phyloP scores from a whole-genome alignment of 495 filamentous ascomycete species.

The Trypethelium eluteriae region DNA sequence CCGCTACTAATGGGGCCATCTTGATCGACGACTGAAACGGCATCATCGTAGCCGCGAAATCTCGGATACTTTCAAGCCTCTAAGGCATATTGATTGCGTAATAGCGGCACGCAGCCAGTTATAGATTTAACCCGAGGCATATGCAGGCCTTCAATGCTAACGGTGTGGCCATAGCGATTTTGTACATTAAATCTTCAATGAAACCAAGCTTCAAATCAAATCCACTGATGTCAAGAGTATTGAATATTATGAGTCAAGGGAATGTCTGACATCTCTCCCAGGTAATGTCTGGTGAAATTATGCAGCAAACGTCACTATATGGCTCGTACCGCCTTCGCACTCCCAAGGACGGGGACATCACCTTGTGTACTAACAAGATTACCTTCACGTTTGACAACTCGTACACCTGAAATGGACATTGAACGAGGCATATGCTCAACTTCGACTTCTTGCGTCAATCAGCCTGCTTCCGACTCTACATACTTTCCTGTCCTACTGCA shows the following conservation, averaged over 20 bases:
- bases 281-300: no score
- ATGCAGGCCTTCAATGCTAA: neutral
- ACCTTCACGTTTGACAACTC: neutral
- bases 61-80: neutral
- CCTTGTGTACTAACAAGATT: no score
- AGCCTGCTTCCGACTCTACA: neutral
- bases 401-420: no score
- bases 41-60: neutral
- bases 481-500: neutral
- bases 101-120: neutral
- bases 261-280: no score
- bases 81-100: neutral
- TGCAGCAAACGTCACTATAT: no score
- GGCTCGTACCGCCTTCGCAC: no score
- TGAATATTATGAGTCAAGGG: no score
- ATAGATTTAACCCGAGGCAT: neutral
- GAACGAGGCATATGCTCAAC: no score
- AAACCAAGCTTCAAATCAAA: no score
- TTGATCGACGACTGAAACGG: constrained; percentile 55
- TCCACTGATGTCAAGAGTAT: no score
- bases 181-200: neutral
- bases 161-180: neutral
- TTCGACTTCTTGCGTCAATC: no score
- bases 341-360: no score
- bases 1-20: constrained; percentile 58